phyloP scores from a whole-genome alignment of 2,329 filamentous ascomycete species.

The Dryadomyces quercivorus region DNA sequence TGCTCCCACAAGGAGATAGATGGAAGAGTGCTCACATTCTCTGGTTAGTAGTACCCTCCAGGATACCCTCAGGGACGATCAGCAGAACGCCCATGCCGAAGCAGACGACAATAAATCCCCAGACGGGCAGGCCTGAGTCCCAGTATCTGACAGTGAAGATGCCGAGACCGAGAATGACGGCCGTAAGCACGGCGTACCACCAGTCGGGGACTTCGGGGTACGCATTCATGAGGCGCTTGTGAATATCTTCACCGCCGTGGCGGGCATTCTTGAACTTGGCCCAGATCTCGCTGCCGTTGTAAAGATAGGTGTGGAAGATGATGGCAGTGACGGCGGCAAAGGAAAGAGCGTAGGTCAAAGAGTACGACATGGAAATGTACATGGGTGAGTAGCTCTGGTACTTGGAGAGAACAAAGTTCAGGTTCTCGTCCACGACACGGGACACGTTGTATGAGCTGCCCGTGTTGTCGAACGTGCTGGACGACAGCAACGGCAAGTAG shows the following conservation, averaged over 20 bases:
- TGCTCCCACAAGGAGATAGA: neutral
- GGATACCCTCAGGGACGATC: constrained; percentile 31
- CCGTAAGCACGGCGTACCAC: constrained; percentile 20
- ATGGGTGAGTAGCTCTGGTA: constrained; percentile 40
- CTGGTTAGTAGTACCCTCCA: constrained; percentile 28
- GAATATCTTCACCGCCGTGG: constrained; percentile 22
- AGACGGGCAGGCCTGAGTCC: constrained; percentile 17
- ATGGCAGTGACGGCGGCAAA: constrained; percentile 42
- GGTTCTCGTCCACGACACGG: constrained; percentile 27
- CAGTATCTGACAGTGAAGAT: constrained; percentile 19
- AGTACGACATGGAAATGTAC: constrained; percentile 36
- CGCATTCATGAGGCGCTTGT: constrained; percentile 31
- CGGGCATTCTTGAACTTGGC: constrained; percentile 26
- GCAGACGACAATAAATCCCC: constrained; percentile 24
- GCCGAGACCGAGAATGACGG: constrained; percentile 17
- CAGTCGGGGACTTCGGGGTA: constrained; percentile 34
- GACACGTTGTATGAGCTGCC: constrained; percentile 35
- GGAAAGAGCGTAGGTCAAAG: constrained; percentile 41
- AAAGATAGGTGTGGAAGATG: constrained; percentile 36
- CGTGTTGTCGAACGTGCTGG: constrained; percentile 37
- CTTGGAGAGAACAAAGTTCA: constrained; percentile 31
- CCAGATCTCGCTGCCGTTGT: constrained; percentile 40
- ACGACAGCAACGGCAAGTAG: constrained; percentile 39
- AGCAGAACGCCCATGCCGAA: constrained; percentile 30
- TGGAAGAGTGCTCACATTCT: neutral